phyloP scores from a whole-genome alignment of 306 rosid genomes.

The barrel medic (Medicago truncatula) region MtrunA17r5.0-ANR NC_053047.1:14044501-14045000 shows the following conservation, averaged over 20 bases:
- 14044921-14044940: not conserved
- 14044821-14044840: not conserved
- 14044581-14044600: not conserved
- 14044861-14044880: not conserved
- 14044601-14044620: not conserved
- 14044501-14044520: not conserved
- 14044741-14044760: not conserved
- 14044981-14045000: too few species aligned
- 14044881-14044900: not conserved
- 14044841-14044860: constrained; percentile 1
- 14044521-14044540: not conserved
- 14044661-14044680: not conserved
- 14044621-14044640: not conserved
- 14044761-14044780: not conserved
- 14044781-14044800: not conserved
- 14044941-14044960: not conserved
- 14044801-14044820: not conserved
- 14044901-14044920: not conserved
- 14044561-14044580: not conserved
- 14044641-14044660: not conserved
- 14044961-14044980: constrained; percentile 30
- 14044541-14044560: not conserved
- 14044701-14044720: not conserved
- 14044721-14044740: not conserved
- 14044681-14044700: not conserved